These are phyloP conservation scores for Fomitopsis palustris DNA, from an alignment of 1,284 basidiomycete species.

Conservation along the genomic window DNA sequence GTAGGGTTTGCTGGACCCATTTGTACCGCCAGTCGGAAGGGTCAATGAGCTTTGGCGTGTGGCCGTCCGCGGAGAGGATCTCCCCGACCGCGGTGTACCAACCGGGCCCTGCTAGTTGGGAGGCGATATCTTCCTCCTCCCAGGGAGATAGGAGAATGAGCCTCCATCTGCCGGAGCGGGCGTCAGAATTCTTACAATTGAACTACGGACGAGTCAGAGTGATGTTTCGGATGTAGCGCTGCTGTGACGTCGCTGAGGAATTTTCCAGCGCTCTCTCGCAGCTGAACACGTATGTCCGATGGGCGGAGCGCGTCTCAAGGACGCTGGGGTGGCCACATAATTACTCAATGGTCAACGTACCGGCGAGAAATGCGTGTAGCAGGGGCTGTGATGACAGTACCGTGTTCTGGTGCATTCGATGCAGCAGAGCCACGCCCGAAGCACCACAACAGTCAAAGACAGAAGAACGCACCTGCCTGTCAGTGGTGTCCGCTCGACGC, in stretches of 20 bases:
- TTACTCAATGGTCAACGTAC: too few species aligned
- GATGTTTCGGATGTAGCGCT: not conserved
- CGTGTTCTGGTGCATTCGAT: not conserved
- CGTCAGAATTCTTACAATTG: not conserved
- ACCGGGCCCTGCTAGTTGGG: slow-evolving; percentile 72
- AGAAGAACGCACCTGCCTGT: slow-evolving; percentile 57
- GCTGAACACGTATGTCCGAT: too few species aligned
- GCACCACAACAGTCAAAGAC: not conserved
- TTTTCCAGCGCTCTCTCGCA: too few species aligned
- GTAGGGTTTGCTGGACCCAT: slow-evolving; percentile 79
- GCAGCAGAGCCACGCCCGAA: not conserved
- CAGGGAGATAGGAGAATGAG: slow-evolving; percentile 86
- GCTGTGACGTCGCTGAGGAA: not conserved
- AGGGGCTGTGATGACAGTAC: too few species aligned
- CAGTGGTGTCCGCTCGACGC: slow-evolving; percentile 78
- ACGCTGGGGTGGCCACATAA: too few species aligned
- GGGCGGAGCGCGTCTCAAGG: too few species aligned
- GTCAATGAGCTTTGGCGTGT: slow-evolving; percentile 56
- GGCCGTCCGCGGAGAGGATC: slow-evolving; percentile 68
- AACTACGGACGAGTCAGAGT: not conserved
- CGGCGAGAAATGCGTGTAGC: too few species aligned
- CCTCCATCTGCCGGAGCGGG: slow-evolving; percentile 46
- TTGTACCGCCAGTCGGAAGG: slow-evolving; percentile 78
- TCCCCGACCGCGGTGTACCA: slow-evolving; percentile 84
- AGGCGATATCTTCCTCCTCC: slow-evolving; percentile 85